Evolutionary conservation across 176 grass and related monocot species (phyloP).

Genomic region (Saccharum spontaneum): DNA sequence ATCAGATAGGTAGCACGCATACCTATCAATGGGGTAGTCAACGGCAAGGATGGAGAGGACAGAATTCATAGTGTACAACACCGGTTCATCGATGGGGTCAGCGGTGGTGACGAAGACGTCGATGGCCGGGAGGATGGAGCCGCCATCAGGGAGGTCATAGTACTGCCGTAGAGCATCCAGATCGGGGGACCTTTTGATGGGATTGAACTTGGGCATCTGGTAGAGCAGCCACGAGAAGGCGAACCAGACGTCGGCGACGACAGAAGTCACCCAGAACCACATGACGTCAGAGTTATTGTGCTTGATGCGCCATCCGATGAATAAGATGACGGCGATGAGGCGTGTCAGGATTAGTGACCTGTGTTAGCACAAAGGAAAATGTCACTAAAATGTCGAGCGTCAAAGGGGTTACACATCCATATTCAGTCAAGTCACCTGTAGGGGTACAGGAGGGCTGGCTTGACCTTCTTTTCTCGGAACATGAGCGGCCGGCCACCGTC

Average conservation of each 20-base stretch:
- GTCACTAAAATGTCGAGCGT: too few species aligned
- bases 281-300: constrained; percentile 5
- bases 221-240: constrained; percentile 12
- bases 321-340: not conserved
- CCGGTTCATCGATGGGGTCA: too few species aligned
- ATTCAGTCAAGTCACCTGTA: too few species aligned
- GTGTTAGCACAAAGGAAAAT: not conserved
- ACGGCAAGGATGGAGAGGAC: too few species aligned
- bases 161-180: not conserved
- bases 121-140: not conserved
- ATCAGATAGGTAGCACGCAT: too few species aligned
- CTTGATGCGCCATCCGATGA: constrained; percentile 25
- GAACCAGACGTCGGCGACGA: constrained; percentile 16
- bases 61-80: too few species aligned
- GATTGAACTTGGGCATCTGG: constrained; percentile 9
- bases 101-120: not conserved
- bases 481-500: too few species aligned
- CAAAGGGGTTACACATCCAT: too few species aligned
- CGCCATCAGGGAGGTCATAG: not conserved
- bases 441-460: too few species aligned
- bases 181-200: not conserved
- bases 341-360: not conserved
- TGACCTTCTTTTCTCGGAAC: too few species aligned
- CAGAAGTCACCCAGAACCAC: constrained; percentile 12
- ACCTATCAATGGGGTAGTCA: too few species aligned